Evolutionary conservation across 306 rosid species (phyloP).

Genomic region (Trifolium pratense): DNA sequence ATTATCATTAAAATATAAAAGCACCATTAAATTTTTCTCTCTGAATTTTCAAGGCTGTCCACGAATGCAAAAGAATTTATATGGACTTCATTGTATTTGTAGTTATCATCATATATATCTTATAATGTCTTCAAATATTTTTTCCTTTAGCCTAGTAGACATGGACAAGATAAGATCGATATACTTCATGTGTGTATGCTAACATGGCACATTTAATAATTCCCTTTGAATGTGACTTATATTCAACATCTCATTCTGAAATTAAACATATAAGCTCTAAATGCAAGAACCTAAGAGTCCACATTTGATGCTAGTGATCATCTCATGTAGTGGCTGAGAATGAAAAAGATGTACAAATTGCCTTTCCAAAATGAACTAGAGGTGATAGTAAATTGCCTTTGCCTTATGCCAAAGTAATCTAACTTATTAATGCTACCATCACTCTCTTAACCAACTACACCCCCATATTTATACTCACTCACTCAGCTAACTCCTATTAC

Average conservation of each 20-base stretch:
- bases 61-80: constrained; percentile 10
- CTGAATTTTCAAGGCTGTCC: constrained; percentile 18
- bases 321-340: constrained; percentile 32
- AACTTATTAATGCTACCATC: constrained; percentile 33
- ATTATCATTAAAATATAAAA: constrained; percentile 22
- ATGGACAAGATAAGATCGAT: constrained; percentile 40
- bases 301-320: constrained; percentile 17
- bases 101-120: neutral
- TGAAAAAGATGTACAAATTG: neutral
- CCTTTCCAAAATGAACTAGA: constrained; percentile 14
- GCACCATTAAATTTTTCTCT: constrained; percentile 11
- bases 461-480: constrained; percentile 27
- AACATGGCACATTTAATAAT: constrained; percentile 42
- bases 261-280: constrained; percentile 12
- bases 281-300: constrained; percentile 28
- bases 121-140: neutral
- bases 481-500: constrained; percentile 7
- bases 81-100: constrained; percentile 29
- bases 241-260: neutral
- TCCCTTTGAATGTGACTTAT: constrained; percentile 38
- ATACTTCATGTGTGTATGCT: neutral
- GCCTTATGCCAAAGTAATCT: constrained; percentile 53
- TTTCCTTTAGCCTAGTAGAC: neutral
- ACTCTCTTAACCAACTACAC: constrained; percentile 25
- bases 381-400: constrained; percentile 54